phyloP scores from a whole-genome alignment of 2,329 filamentous ascomycete species.

The Dichotomopilus funicola region DNA sequence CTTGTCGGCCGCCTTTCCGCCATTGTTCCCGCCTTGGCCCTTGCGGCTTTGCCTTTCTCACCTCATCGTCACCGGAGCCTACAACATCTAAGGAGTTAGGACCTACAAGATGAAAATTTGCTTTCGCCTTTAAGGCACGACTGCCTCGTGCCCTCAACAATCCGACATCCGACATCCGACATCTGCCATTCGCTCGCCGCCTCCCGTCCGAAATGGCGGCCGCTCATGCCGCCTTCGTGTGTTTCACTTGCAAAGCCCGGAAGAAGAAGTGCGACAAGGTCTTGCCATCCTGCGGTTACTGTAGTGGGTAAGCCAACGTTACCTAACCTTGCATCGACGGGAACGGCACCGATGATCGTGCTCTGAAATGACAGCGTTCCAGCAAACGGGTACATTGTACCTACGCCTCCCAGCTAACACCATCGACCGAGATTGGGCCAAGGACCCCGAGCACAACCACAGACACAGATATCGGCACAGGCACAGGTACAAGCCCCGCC shows the following conservation, averaged over 20 bases:
- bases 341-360: background rate
- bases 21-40: background rate
- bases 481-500: background rate
- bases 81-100: background rate
- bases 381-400: background rate
- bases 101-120: background rate
- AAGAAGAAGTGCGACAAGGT: slow-evolving; percentile 1
- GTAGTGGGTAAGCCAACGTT: background rate
- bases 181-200: background rate
- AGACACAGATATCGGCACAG: background rate
- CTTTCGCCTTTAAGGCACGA: background rate
- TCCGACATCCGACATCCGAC: background rate
- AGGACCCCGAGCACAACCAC: background rate
- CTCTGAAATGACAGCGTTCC: background rate
- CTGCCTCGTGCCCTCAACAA: background rate
- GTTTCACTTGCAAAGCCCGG: background rate
- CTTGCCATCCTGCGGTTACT: background rate
- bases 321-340: background rate
- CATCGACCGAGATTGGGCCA: background rate
- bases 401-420: background rate
- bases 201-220: background rate
- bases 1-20: background rate
- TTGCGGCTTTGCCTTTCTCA: background rate
- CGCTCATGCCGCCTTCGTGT: background rate
- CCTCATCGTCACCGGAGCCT: background rate